Conservation (phyloP, 2,329 filamentous ascomycete species). For the Fusarium sp. region DNA sequence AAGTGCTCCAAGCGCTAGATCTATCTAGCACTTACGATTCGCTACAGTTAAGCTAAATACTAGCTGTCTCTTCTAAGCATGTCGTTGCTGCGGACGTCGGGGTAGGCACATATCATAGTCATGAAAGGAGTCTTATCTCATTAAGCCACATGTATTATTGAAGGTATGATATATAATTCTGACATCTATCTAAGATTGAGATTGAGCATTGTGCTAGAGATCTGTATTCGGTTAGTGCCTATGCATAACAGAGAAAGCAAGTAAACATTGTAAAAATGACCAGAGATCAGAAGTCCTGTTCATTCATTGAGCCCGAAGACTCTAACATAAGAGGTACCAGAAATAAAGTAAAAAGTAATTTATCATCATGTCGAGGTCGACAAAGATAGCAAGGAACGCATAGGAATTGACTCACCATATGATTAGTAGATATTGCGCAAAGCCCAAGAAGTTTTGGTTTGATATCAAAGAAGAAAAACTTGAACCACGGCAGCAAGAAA, state of each 20-base stretch:
- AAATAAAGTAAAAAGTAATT: conserved; percentile 73
- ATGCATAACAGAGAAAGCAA: conserved; percentile 13
- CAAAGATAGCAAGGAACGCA: conserved; percentile 27
- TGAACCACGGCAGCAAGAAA: conserved; percentile 25
- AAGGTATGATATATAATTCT: not conserved
- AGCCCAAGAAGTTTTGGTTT: conserved; percentile 2
- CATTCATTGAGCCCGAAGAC: conserved; percentile 78
- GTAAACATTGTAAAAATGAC: conserved; percentile 26
- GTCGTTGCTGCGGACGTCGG: not conserved
- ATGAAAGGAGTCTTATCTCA: no score
- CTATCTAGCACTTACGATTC: no score
- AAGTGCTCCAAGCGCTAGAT: not conserved
- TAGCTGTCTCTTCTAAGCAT: not conserved
- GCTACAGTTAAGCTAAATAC: not conserved
- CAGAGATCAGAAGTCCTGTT: conserved; percentile 82
- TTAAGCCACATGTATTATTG: not conserved
- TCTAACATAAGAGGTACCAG: conserved; percentile 99
- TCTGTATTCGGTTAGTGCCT: conserved; percentile 40
- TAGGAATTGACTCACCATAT: conserved; percentile 51
- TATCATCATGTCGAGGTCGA: conserved; percentile 75
- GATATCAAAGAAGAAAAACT: conserved; percentile 27
- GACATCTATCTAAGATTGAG: not conserved
- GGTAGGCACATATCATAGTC: not conserved
- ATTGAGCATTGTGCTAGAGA: not conserved
- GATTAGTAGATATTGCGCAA: not conserved